Percentiles rank a stretch among this genome's conserved stretches.
phyloP scores from a whole-genome alignment of 2,329 filamentous ascomycete species.

The Metarhizium brunneum region DNA sequence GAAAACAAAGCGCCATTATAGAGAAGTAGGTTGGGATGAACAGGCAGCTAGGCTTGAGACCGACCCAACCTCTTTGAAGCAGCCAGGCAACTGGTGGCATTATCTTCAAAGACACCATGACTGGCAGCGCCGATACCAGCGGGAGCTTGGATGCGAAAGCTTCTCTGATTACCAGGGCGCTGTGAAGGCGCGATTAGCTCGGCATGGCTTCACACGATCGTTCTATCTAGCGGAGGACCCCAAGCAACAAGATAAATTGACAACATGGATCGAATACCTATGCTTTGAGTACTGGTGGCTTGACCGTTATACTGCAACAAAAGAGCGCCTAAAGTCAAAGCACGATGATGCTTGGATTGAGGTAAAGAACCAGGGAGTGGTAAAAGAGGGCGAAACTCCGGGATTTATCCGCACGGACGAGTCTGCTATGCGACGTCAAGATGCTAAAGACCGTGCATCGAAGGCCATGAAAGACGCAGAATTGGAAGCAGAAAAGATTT shows the following conservation, averaged over 20 bases:
- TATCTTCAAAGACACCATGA: conserved; percentile 1
- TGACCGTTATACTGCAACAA: conserved; percentile 9
- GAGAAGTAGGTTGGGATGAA: background rate
- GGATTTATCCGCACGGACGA: conserved; percentile 4
- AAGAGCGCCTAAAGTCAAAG: conserved; percentile 12
- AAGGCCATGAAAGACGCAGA: background rate
- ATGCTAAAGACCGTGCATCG: background rate
- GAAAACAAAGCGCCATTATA: conserved; percentile 1
- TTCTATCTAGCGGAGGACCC: conserved; percentile 21
- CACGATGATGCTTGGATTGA: conserved; percentile 21
- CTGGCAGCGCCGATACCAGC: conserved; percentile 3
- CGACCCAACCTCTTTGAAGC: conserved; percentile 7
- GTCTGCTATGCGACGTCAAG: background rate
- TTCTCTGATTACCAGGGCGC: conserved; percentile 16
- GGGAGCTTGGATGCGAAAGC: conserved; percentile 9
- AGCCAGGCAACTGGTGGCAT: conserved; percentile 1
- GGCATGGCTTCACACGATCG: conserved; percentile 18
- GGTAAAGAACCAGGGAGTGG: conserved; percentile 17
- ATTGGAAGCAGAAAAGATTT: background rate
- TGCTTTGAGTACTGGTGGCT: conserved; percentile 17
- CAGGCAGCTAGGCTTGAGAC: conserved; percentile 5
- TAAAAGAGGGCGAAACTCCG: conserved; percentile 11
- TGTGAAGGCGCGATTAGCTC: conserved; percentile 15
- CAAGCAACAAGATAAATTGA: conserved; percentile 20
- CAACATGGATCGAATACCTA: conserved; percentile 31